Evolutionary conservation across 345 rosid species (phyloP), one percentile per base, ranked within the genome.

Genomic region (Chamaenerion angustifolium): DNA sequence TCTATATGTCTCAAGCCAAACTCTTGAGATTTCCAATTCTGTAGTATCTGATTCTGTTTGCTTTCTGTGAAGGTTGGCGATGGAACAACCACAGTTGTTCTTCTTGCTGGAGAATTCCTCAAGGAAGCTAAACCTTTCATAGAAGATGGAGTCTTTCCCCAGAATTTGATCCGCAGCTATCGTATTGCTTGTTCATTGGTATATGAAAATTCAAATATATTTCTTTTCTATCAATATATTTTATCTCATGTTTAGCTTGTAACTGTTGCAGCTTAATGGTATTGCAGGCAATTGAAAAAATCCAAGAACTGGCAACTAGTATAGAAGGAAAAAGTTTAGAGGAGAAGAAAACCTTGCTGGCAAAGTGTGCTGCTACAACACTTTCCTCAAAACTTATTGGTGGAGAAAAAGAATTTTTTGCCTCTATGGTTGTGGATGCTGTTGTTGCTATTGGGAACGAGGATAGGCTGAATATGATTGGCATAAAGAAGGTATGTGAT

Each of bases 81-180:
- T 66, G 99, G 99, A 21, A 93, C 99, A 13, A 88, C 99, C 12
- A 88, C 97, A 1, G 99, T 93, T 15, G 99, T 88, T 53, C 76
- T 93, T 3, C 87, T 93, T 42, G 94, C 97, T 0, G 88, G 80
- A 17, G 99, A 93, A 72, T 88, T 93, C 66, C 61, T 88, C 76
- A 93, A 61, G 75, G 97, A 88, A 76, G 99, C 99, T 44, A 93
- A 93, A 60, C 97, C 99, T 49, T 93, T 88, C 52, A 68, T 93
- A 19, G 97, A 93, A 64, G 95, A 93, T 31, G 99, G 99, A 17
- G 99, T 88, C 59, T 97, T 85, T 66, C 69, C 99, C 11, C 99
- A 88, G 68, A 93, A 81, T 67, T 49, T 93, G 55, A 93, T 88
- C 17, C 73, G 92, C 58, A 93, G 99, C 63, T 93, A 79, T 56